Conservation (phyloP, 2,329 filamentous ascomycete species). For the Xylariaceae sp. region DNA sequence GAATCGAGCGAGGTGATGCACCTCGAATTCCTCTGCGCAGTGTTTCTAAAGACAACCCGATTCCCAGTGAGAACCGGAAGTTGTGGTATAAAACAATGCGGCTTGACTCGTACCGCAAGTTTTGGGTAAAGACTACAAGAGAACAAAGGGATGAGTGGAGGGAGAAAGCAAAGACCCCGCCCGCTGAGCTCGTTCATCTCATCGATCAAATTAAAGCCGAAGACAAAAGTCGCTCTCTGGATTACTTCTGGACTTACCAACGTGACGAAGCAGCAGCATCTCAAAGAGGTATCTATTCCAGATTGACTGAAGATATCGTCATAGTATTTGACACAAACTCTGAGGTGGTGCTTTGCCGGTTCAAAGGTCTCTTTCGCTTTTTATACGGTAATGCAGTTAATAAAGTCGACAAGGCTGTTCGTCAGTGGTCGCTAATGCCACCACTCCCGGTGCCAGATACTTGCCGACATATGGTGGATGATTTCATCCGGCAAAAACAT, state of each 20-base stretch:
- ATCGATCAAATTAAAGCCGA: slow-evolving; percentile 19
- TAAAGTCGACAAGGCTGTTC: slow-evolving; percentile 6
- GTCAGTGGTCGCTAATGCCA: slow-evolving; percentile 9
- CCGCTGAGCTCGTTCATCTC: slow-evolving; percentile 3
- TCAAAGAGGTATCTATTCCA: slow-evolving; percentile 6
- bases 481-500: slow-evolving; percentile 12
- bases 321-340: slow-evolving; percentile 14
- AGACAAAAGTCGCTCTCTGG: slow-evolving; percentile 11
- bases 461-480: slow-evolving; percentile 11
- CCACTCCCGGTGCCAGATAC: slow-evolving; percentile 5
- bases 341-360: slow-evolving; percentile 7
- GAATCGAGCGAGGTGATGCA: slow-evolving; percentile 10
- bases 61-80: background rate
- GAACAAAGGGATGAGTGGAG: slow-evolving; percentile 15
- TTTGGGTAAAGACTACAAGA: slow-evolving; percentile 21
- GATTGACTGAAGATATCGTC: slow-evolving; percentile 12
- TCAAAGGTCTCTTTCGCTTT: slow-evolving; percentile 5
- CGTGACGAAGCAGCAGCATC: slow-evolving; percentile 10
- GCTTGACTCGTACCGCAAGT: background rate
- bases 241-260: slow-evolving; percentile 21
- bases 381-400: slow-evolving; percentile 1
- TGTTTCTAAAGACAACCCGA: background rate
- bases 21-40: slow-evolving; percentile 15
- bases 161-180: background rate
- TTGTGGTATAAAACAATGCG: slow-evolving; percentile 15